Evolutionary conservation across 2,329 filamentous ascomycete species (phyloP), one percentile per base, ranked within the genome.

Genomic region (Clonostachys rhizophaga): DNA sequence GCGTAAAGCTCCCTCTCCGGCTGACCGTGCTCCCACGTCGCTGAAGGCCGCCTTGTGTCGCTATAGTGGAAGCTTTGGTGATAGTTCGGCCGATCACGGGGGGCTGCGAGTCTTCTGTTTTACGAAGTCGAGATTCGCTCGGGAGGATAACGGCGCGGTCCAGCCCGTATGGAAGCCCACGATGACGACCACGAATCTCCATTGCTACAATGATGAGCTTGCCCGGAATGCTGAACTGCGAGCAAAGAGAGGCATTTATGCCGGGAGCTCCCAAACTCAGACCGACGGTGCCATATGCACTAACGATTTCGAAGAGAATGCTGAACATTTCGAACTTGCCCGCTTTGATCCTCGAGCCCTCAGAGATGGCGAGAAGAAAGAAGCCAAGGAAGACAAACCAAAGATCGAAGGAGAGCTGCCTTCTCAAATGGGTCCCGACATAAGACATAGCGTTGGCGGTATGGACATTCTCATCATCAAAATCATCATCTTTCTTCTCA

Each of bases 331-430:
- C 78, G 57, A 91, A 88, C 5, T 84, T 70, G 34, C 67, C 65
- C 4, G 58, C 78, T 60, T 87, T 74, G 12, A 99, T 73, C 14
- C 84, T 81, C 8, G 58, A 48, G 5, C 91, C 92, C 69, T 99
- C 95, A 33, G 88, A 84, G 57, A 99, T 96, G 50, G 87, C 79
- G 58, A 99, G 87, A 62, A 97, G 81, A 69, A 99, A 99, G 56
- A 95, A 83, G 1, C 94, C 94, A 18, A 97, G 65, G 61, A 95
- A 96, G 49, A 99, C 87, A 59, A 91, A 99, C 94, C 94, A 99
- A 66, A 99, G 67, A 68, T 99, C 94, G 70, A 99, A 99, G 46
- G 91, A 95, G 35, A 99, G 79, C 66, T 99, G 94, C 42, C 88
- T 84, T 36, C 94, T 87, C 63, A 99, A 78, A 80, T 99, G 94